Conservation (phyloP, 1,284 basidiomycete genomes). For the Leccinum pachyderme region DNA sequence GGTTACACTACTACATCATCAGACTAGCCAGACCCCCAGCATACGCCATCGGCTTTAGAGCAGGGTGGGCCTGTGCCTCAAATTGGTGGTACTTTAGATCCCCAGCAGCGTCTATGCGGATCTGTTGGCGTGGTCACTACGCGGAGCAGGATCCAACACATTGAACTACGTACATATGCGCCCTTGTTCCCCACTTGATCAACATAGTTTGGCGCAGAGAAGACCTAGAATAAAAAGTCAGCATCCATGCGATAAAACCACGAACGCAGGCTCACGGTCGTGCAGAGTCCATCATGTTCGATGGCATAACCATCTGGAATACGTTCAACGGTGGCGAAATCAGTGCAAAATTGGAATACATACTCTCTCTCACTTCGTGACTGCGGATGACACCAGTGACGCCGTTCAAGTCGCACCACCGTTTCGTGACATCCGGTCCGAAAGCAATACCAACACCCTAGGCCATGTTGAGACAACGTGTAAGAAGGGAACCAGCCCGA, state of each 20-base stretch:
- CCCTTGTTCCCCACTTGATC: slow-evolving; percentile 82
- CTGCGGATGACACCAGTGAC: slow-evolving; percentile 91
- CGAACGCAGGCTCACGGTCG: slow-evolving; percentile 55
- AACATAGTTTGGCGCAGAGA: slow-evolving; percentile 84
- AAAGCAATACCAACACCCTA: slow-evolving; percentile 95
- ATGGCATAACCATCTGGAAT: slow-evolving; percentile 77
- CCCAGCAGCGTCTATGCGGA: slow-evolving; percentile 81
- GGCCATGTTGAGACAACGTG: slow-evolving; percentile 11
- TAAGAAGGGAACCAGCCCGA: not conserved
- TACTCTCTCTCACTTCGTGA: slow-evolving; percentile 95
- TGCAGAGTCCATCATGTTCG: slow-evolving; percentile 88
- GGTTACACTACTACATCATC: slow-evolving; percentile 47
- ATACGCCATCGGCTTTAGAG: slow-evolving; percentile 93
- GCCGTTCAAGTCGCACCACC: slow-evolving; percentile 87
- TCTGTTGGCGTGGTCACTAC: slow-evolving; percentile 40
- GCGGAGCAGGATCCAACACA: not conserved
- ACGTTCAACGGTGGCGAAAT: slow-evolving; percentile 4
- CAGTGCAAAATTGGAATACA: slow-evolving; percentile 17
- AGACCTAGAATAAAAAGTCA: slow-evolving; percentile 49
- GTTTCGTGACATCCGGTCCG: slow-evolving; percentile 87
- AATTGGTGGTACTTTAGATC: slow-evolving; percentile 80
- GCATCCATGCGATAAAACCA: not conserved
- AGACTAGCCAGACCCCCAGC: slow-evolving; percentile 61
- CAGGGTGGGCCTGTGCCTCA: slow-evolving; percentile 84
- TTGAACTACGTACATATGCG: slow-evolving; percentile 60